A percentile compares a stretch with the other conserved stretches of the same genome.
These are phyloP conservation scores for Stromatinia cepivora DNA, from an alignment of 2,329 filamentous ascomycete species.

Conservation along the genomic window DNA sequence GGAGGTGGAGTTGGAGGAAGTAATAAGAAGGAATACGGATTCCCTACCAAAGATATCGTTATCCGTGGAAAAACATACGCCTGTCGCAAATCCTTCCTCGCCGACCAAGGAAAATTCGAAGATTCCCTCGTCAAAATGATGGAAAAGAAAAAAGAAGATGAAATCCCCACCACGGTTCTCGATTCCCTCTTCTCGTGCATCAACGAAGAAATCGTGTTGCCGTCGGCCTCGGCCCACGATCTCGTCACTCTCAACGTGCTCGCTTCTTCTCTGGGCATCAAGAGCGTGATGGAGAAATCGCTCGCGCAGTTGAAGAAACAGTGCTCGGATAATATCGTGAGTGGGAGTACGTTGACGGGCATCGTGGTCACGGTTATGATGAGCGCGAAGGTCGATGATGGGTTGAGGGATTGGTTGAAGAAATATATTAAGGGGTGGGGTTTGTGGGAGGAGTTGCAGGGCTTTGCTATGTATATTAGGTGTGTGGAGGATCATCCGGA, in stretches of 20 bases:
- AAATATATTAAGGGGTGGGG: constrained; percentile 25
- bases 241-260: constrained; percentile 36
- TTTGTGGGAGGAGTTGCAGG: constrained; percentile 1
- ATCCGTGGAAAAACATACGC: constrained; percentile 34
- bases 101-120: constrained; percentile 36
- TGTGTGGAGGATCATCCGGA: constrained; percentile 25
- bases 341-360: constrained; percentile 16
- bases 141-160: constrained; percentile 34
- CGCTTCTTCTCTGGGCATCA: constrained; percentile 28
- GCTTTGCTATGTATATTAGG: not conserved
- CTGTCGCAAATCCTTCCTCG: constrained; percentile 33
- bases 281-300: constrained; percentile 29
- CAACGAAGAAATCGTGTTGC: constrained; percentile 32
- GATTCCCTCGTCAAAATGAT: constrained; percentile 32
- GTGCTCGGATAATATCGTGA: constrained; percentile 16
- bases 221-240: constrained; percentile 29
- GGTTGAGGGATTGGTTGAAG: constrained; percentile 32
- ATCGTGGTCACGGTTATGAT: constrained; percentile 29
- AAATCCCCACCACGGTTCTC: constrained; percentile 32
- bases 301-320: constrained; percentile 29
- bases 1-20: not conserved
- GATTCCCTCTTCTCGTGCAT: constrained; percentile 35
- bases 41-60: constrained; percentile 36
- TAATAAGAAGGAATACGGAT: constrained; percentile 24
- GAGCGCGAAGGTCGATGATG: constrained; percentile 33